Evolutionary conservation across 371 early-diverging fungal species (phyloP), one percentile per base, ranked within the genome.

Genomic region (Haplosporangium sp.): DNA sequence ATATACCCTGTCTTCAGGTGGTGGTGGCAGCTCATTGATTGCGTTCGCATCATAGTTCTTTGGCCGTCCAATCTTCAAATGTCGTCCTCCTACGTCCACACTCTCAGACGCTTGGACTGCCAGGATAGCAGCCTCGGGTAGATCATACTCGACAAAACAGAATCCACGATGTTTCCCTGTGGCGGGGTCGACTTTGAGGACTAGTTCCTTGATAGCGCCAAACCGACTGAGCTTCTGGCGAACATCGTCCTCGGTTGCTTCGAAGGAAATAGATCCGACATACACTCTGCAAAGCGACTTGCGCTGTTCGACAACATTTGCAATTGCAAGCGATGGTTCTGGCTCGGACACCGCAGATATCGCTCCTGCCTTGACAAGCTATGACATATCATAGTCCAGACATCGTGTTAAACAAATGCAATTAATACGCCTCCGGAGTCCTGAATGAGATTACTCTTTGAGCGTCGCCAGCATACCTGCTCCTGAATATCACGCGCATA

Each of bases 141-240:
- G 86, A 41, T 94, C 93, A 64, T 86, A 95, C 74, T 95, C 95
- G 18, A 95, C 86, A 81, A 95, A 95, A 69, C 94, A 93, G 74
- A 89, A 95, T 13, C 96, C 96, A 67, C 93, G 93, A 83, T 95
- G 95, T 51, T 87, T 88, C 37, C 89, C 89, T 12, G 91, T 88
- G 12, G 82, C 64, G 1, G 93, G 84, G 74, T 95, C 94, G 64
- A 89, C 79, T 10, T 89, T 87, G 90, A 95, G 90, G 57, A 88
- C 90, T 50, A 94, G 82, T 50, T 86, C 85, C 61, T 88, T 86
- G 69, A 95, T 89, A 4, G 82, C 64, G 4, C 96, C 96, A 80
- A 91, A 95, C 66, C 90, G 89, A 6, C 83, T 59, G 71, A 95
- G 93, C 21, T 90, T 89, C n/a, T 84, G 85, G 47, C 89, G 82